Conservation (phyloP, 1,284 basidiomycete genomes). For the Papiliotrema laurentii region DNA sequence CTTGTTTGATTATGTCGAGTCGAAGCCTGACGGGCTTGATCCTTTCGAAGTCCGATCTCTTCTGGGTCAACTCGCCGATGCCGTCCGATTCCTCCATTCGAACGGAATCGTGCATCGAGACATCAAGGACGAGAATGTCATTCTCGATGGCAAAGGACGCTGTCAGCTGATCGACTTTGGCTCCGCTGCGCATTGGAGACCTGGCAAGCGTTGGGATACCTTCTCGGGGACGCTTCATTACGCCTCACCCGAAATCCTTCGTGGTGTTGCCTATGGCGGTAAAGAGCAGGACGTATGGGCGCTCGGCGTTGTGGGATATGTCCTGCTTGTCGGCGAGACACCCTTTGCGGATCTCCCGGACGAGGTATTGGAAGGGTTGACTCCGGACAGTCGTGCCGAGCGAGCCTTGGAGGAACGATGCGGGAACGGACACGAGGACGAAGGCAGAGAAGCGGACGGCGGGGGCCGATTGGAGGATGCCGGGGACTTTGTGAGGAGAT, state of each 20-base stretch:
- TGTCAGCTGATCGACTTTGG: conserved; percentile 97
- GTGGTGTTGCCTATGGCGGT: conserved; percentile 88
- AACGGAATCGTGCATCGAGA: conserved; percentile 96
- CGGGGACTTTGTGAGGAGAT: conserved; percentile 43
- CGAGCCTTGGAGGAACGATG: conserved; percentile 37
- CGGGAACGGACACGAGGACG: conserved; percentile 23
- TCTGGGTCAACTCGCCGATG: conserved; percentile 91
- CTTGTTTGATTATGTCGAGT: conserved; percentile 92
- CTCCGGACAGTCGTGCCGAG: conserved; percentile 23
- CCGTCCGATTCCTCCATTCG: conserved; percentile 81
- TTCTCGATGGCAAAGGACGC: conserved; percentile 52
- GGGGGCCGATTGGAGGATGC: conserved; percentile 44
- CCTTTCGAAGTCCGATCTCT: conserved; percentile 73
- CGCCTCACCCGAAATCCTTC: conserved; percentile 92
- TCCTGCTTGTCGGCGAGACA: conserved; percentile 90
- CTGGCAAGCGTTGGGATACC: conserved; percentile 90
- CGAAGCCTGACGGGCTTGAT: conserved; percentile 77
- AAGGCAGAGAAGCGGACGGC: conserved; percentile 41
- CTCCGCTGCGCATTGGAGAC: conserved; percentile 59
- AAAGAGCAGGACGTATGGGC: conserved; percentile 99
- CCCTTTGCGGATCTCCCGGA: conserved; percentile 64
- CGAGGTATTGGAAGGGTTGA: conserved; percentile 38
- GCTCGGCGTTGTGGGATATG: conserved; percentile 94
- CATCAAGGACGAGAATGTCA: conserved; percentile 97
- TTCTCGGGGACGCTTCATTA: conserved; percentile 84